phyloP scores from a whole-genome alignment of 2,329 filamentous ascomycete genomes.

The Hypoxylon sp. region DNA sequence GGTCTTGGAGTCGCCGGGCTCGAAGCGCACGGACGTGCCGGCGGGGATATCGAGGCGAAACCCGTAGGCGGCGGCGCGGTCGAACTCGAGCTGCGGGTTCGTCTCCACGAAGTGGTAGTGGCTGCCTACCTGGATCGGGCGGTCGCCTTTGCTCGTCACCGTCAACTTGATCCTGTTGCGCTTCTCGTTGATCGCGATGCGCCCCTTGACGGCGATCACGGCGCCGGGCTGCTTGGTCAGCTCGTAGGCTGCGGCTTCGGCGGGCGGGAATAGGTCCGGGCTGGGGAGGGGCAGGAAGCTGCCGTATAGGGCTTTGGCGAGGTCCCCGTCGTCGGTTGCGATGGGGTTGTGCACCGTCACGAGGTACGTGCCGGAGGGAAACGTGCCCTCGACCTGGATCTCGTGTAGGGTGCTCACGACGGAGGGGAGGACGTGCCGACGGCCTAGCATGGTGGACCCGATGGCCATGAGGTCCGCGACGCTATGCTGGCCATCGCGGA shows the following conservation, averaged over 20 bases:
- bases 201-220: conserved; percentile 77
- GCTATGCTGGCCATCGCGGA: conserved; percentile 93
- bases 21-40: conserved; percentile 92
- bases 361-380: conserved; percentile 90
- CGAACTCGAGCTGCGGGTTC: conserved; percentile 92
- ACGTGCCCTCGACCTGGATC: conserved; percentile 95
- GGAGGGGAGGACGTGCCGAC: conserved; percentile 89
- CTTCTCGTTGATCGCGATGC: conserved; percentile 79
- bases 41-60: conserved; percentile 91
- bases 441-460: conserved; percentile 91
- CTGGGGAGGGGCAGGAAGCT: conserved; percentile 88
- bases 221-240: conserved; percentile 82
- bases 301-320: conserved; percentile 89
- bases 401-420: conserved; percentile 84
- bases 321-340: conserved; percentile 85
- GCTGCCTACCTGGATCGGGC: conserved; percentile 92
- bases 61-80: conserved; percentile 85
- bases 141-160: conserved; percentile 89
- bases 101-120: conserved; percentile 97
- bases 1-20: conserved; percentile 92
- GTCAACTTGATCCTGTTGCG: conserved; percentile 80
- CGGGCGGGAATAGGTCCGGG: conserved; percentile 76
- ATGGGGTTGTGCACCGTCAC: conserved; percentile 95
- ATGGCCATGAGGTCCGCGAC: conserved; percentile 95
- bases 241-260: conserved; percentile 76